Base-by-base conservation (phyloP, 2,329 filamentous ascomycete genomes). In the Ascochyta pisi region DNA sequence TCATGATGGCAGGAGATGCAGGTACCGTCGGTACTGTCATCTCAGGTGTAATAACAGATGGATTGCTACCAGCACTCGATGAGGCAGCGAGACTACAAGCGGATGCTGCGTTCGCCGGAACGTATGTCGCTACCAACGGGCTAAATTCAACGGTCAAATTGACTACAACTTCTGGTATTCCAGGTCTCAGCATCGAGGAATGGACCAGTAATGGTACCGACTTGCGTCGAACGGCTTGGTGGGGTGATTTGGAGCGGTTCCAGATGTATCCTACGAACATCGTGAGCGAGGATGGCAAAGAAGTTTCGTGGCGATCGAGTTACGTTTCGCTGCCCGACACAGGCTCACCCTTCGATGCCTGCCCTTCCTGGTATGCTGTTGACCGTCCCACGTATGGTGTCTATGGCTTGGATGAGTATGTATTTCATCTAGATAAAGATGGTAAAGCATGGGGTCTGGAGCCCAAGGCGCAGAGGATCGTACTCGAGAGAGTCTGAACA, bases 191-290 rank as follows among this genome's bases (percentile, higher is more conserved):
- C 23, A 61, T 77, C 27, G 64, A 64, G 1, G 48, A 57, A 2
- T 77, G 70, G 63, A 63, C 68, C 40, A 66, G 52, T 41, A 74
- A 75, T 39, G 70, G 70, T 15, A 67, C 72, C 4, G 71, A 77
- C 45, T 41, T 76, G 8, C 59, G 23, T 27, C 12, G 15, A 27
- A 35, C 45, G 1, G 5, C 3, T 5, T 46, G 13, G 15, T 47
- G 33, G 19, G 34, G 13, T 12, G 19, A 33, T 19, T 12, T 41
- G 8, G 39, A 55, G 16, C 26, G 4, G n/a, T 53, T 58, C 19
- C 54, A 62, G n/a, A 41, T 60, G 50, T 60, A 54, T 37, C 57
- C 57, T 1, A 56, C 60, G 0, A 60, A 62, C 24, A 43, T 60
- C 7, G 22, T 42, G 16, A 53, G 50, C 7, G 48, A 41, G 0